Evolutionary conservation across 2,329 filamentous ascomycete species (phyloP).

Genomic region (Pseudohalonectria lignicola): DNA sequence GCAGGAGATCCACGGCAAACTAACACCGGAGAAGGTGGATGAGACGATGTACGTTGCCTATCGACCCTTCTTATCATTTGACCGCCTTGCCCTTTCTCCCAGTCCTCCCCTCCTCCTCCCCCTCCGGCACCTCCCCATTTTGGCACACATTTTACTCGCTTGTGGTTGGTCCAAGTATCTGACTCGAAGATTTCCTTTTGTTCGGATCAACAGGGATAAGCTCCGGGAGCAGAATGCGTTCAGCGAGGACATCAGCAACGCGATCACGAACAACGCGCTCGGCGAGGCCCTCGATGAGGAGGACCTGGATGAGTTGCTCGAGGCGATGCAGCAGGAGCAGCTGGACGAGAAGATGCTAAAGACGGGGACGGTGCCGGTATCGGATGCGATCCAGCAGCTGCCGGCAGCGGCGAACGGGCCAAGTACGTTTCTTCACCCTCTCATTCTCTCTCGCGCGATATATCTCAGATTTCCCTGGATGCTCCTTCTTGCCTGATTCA

Average conservation of each 20-base stretch:
- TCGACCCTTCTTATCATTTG: too few species aligned
- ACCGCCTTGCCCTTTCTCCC: too few species aligned
- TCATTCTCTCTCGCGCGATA: too few species aligned
- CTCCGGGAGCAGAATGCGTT: constrained; percentile 86
- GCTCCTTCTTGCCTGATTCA: too few species aligned
- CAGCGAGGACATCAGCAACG: constrained; percentile 83
- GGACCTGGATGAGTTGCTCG: constrained; percentile 78
- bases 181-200: too few species aligned
- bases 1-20: constrained; percentile 81
- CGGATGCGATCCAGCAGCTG: constrained; percentile 66
- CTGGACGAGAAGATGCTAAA: constrained; percentile 90
- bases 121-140: too few species aligned
- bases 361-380: constrained; percentile 73
- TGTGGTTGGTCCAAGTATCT: neutral
- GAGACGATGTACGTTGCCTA: constrained; percentile 87
- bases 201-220: constrained; percentile 78
- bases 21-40: constrained; percentile 92
- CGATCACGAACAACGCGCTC: constrained; percentile 62
- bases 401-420: constrained; percentile 66
- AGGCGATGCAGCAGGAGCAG: constrained; percentile 79
- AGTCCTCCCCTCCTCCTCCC: constrained; percentile 2
- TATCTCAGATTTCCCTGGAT: too few species aligned
- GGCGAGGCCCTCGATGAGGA: constrained; percentile 69
- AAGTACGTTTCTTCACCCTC: constrained; percentile 44
- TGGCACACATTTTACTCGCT: constrained; percentile 2